Percentiles rank a stretch among this genome's conserved stretches.
phyloP scores from a whole-genome alignment of 2,329 filamentous ascomycete genomes.

The Aspergillus quadricinctus region DNA sequence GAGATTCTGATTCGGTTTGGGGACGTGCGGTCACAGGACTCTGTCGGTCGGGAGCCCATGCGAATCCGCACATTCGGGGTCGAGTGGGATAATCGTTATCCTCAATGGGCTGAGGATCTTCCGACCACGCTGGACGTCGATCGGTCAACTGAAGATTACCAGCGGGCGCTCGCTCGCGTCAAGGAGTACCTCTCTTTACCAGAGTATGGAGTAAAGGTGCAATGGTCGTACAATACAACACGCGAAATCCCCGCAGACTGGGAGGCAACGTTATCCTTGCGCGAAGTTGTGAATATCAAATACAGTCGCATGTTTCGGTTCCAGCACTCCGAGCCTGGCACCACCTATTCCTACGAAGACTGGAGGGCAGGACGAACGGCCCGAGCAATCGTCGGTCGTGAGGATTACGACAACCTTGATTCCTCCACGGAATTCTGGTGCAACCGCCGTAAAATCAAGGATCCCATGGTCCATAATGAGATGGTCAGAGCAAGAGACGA shows the following conservation, averaged over 20 bases:
- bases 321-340: constrained; percentile 11
- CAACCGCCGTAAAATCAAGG: not conserved
- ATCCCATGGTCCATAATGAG: not conserved
- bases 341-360: constrained; percentile 10
- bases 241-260: constrained; percentile 4
- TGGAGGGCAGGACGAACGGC: constrained; percentile 11
- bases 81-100: constrained; percentile 6
- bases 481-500: not conserved
- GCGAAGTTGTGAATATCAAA: not conserved
- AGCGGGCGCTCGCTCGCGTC: not conserved
- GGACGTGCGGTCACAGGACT: not conserved
- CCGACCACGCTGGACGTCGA: not conserved
- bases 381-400: constrained; percentile 6
- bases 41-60: not conserved
- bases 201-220: constrained; percentile 6
- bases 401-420: not conserved
- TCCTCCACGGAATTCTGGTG: not conserved
- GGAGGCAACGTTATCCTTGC: not conserved
- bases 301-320: constrained; percentile 6
- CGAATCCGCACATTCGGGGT: constrained; percentile 7
- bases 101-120: not conserved
- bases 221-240: constrained; percentile 1
- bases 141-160: not conserved
- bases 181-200: constrained; percentile 8
- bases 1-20: not conserved